phyloP scores from a whole-genome alignment of 1,139 yeast species.

The Meyerozyma sp. region DNA sequence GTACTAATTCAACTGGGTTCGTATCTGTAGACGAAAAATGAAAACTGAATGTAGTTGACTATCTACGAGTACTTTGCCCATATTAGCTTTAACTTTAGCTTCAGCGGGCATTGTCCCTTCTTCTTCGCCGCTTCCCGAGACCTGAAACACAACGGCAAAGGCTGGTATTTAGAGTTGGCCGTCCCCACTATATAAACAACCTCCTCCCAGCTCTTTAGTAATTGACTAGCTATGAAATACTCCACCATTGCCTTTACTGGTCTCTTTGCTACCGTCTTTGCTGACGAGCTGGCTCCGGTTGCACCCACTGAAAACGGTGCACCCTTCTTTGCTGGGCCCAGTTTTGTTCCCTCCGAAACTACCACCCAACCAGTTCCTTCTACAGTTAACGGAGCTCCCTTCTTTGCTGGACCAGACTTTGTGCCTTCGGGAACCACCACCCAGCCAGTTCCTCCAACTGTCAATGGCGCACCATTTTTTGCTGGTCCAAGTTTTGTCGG shows the following conservation, averaged over 20 bases:
- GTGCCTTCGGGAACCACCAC: not conserved
- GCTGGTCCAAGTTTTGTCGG: not conserved
- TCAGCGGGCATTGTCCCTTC: too few species aligned
- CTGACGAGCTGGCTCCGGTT: not conserved
- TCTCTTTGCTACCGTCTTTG: not conserved
- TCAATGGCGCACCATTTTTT: not conserved
- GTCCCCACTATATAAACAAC: not conserved
- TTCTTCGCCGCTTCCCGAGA: too few species aligned
- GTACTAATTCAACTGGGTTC: too few species aligned
- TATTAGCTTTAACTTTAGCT: too few species aligned
- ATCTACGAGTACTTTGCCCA: too few species aligned
- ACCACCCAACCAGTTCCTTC: slow-evolving; percentile 7
- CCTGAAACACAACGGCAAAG: too few species aligned
- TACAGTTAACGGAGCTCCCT: not conserved
- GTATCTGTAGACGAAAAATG: too few species aligned
- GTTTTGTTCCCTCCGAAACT: not conserved
- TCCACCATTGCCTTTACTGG: not conserved
- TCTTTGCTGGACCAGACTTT: slow-evolving; percentile 1
- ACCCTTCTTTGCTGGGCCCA: not conserved
- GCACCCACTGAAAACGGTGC: not conserved
- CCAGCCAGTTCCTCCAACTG: not conserved
- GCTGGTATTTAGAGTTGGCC: too few species aligned
- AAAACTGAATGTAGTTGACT: too few species aligned
- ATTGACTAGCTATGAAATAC: not conserved
- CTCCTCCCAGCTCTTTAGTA: too few species aligned